A percentile compares a stretch with the other conserved stretches of the same genome.
phyloP scores from a whole-genome alignment of 2,329 filamentous ascomycete genomes.

The Emmonsiellopsis sp. region DNA sequence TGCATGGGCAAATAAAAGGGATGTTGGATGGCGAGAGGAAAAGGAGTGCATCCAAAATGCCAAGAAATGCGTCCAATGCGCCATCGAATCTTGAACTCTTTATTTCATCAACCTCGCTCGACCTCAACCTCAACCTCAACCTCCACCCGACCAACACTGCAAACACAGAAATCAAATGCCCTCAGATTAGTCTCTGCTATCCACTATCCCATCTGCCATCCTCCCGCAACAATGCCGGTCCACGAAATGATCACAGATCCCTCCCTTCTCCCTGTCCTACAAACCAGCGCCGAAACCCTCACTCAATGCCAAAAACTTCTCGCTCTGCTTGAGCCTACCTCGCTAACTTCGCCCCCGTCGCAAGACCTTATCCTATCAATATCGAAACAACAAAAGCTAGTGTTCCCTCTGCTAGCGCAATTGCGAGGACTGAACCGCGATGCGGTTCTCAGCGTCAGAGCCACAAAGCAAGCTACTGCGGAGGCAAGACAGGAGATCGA shows the following conservation, averaged over 20 bases:
- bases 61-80: no score
- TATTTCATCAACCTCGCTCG: no score
- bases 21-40: no score
- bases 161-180: neutral
- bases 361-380: slow-evolving; percentile 49
- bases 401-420: slow-evolving; percentile 69
- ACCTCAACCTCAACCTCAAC: no score
- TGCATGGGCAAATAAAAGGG: no score
- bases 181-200: neutral
- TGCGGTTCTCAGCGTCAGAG: slow-evolving; percentile 68
- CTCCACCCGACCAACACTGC: neutral
- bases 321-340: slow-evolving; percentile 44
- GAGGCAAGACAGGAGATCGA: slow-evolving; percentile 88
- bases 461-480: slow-evolving; percentile 77
- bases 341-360: slow-evolving; percentile 29
- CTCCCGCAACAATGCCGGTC: slow-evolving; percentile 39
- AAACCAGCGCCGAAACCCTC: slow-evolving; percentile 63
- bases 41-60: no score
- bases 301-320: slow-evolving; percentile 56
- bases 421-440: slow-evolving; percentile 75
- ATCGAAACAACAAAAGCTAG: slow-evolving; percentile 67
- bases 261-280: slow-evolving; percentile 57
- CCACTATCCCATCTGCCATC: neutral
- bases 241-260: slow-evolving; percentile 54
- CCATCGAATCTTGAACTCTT: no score